A percentile compares a stretch with the other conserved stretches of the same genome.
Evolutionary conservation across 352 stramenopile genomes (phyloP).

Genomic region (Pythium plurisporium): DNA sequence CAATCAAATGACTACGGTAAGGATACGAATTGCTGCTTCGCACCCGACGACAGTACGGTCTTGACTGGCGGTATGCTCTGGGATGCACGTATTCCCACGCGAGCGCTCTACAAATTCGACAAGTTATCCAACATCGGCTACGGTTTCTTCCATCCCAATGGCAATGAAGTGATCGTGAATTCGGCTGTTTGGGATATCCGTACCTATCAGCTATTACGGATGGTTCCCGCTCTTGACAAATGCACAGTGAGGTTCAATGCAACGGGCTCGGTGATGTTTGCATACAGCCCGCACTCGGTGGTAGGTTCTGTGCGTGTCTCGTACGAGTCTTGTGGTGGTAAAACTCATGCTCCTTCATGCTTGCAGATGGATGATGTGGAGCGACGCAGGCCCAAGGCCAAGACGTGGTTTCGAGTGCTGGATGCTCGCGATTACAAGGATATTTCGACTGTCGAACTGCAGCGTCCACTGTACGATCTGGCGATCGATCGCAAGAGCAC

Average conservation of each 20-base stretch:
- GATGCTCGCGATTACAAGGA: conserved; percentile 81
- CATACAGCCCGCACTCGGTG: conserved; percentile 71
- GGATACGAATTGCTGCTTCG: conserved; percentile 81
- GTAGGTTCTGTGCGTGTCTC: conserved; percentile 23
- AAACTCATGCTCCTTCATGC: background rate
- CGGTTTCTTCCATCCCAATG: conserved; percentile 82
- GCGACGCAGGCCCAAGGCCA: conserved; percentile 55
- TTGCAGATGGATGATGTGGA: conserved; percentile 53
- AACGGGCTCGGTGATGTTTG: conserved; percentile 70
- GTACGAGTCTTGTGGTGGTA: background rate
- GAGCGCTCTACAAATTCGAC: conserved; percentile 86
- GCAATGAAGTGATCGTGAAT: conserved; percentile 88
- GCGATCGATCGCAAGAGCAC: conserved; percentile 61
- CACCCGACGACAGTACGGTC: conserved; percentile 63
- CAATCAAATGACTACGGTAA: conserved; percentile 71
- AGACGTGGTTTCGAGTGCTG: conserved; percentile 83
- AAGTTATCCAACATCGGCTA: conserved; percentile 83
- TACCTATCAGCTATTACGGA: conserved; percentile 77
- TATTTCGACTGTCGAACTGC: conserved; percentile 78
- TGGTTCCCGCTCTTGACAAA: conserved; percentile 86
- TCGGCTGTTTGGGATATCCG: conserved; percentile 88
- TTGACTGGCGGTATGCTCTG: conserved; percentile 81
- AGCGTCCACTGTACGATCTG: conserved; percentile 73
- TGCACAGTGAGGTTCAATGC: conserved; percentile 74
- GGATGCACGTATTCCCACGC: conserved; percentile 65